phyloP scores from a whole-genome alignment of 768 basidiomycete genomes.

The Mycena pura region DNA sequence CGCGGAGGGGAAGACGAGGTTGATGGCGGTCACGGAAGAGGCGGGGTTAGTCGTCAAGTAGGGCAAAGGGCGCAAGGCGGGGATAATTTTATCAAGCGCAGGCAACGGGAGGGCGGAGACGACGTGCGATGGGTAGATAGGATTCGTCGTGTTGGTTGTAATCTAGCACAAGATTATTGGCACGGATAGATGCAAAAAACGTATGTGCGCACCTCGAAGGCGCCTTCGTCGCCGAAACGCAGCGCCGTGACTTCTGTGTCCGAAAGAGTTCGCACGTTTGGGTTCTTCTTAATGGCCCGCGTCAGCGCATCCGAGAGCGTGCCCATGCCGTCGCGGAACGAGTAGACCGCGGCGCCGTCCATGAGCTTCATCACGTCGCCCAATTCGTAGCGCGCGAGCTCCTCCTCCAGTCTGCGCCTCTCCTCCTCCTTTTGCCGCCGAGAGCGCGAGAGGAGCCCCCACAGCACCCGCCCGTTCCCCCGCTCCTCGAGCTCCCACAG shows the following conservation, averaged over 20 bases:
- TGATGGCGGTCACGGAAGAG: slow-evolving; percentile 87
- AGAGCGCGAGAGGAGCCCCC: slow-evolving; percentile 54
- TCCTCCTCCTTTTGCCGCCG: slow-evolving; percentile 20
- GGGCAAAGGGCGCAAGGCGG: slow-evolving; percentile 52
- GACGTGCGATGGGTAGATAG: slow-evolving; percentile 62
- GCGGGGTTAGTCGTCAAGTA: slow-evolving; percentile 73
- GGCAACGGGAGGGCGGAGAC: slow-evolving; percentile 81
- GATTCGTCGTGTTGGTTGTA: slow-evolving; percentile 42
- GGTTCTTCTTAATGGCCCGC: slow-evolving; percentile 45
- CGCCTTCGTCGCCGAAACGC: slow-evolving; percentile 38
- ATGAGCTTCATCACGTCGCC: slow-evolving; percentile 57
- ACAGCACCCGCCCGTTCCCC: slow-evolving; percentile 73
- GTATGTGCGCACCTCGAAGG: slow-evolving; percentile 51
- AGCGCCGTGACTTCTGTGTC: slow-evolving; percentile 49
- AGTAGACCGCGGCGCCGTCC: slow-evolving; percentile 76
- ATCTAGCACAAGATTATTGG: slow-evolving; percentile 20
- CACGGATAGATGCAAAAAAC: slow-evolving; percentile 2
- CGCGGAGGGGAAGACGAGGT: slow-evolving; percentile 76
- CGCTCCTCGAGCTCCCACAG: slow-evolving; percentile 74
- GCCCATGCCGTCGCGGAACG: slow-evolving; percentile 79
- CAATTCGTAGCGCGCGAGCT: slow-evolving; percentile 48
- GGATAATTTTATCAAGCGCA: slow-evolving; percentile 52
- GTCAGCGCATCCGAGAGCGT: slow-evolving; percentile 67
- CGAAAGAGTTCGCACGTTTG: slow-evolving; percentile 65
- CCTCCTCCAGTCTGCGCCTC: slow-evolving; percentile 18